A percentile compares a stretch with the other conserved stretches of the same genome.
These are phyloP conservation scores for Plasmodium chabaudi DNA, from an alignment of 169 alveolate genomes.

Conservation along the genomic window DNA sequence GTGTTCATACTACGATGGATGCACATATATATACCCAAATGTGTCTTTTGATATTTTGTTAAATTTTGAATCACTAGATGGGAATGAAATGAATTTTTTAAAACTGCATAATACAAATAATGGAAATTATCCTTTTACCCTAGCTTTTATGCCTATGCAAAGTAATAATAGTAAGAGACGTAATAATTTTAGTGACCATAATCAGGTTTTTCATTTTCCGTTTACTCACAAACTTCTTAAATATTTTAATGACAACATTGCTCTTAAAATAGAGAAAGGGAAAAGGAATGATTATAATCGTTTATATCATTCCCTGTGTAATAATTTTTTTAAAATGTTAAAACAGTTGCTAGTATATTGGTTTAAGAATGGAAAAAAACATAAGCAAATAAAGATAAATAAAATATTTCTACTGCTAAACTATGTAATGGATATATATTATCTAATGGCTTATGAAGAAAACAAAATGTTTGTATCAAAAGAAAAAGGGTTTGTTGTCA, in stretches of 20 bases:
- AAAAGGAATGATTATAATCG: neutral
- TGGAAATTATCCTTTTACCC: neutral
- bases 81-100: neutral
- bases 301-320: slow-evolving; percentile 21
- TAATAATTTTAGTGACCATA: slow-evolving; percentile 4
- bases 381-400: neutral
- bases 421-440: slow-evolving; percentile 55
- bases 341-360: slow-evolving; percentile 17
- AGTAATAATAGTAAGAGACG: neutral
- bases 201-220: slow-evolving; percentile 43
- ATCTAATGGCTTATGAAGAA: slow-evolving; percentile 39
- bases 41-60: slow-evolving; percentile 23
- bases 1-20: slow-evolving; percentile 40
- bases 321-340: slow-evolving; percentile 12
- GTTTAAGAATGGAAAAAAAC: slow-evolving; percentile 14
- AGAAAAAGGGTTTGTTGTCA: slow-evolving; percentile 11
- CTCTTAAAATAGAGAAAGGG: neutral
- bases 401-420: slow-evolving; percentile 36
- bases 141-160: slow-evolving; percentile 18
- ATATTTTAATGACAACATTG: slow-evolving; percentile 39
- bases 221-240: slow-evolving; percentile 48
- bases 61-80: slow-evolving; percentile 12
- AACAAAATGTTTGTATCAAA: slow-evolving; percentile 8
- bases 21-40: slow-evolving; percentile 28
- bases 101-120: neutral